Evolutionary conservation across 2,329 filamentous ascomycete species (phyloP).

Genomic region (Colletotrichum sp.): DNA sequence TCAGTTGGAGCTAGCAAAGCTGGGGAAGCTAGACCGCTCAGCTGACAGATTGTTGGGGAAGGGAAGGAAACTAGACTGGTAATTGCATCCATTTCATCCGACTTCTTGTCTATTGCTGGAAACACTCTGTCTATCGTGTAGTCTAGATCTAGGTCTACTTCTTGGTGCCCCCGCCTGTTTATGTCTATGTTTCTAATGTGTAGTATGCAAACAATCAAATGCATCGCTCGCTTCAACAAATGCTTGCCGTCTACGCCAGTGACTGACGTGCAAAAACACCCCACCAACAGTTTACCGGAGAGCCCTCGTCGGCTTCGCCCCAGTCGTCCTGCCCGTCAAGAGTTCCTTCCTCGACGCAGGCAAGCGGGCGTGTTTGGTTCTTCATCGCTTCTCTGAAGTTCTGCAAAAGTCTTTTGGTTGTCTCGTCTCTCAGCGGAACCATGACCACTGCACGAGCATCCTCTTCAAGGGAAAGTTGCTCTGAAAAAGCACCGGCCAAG

Average conservation of each 20-base stretch:
- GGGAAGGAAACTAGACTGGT: neutral
- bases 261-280: constrained; percentile 54
- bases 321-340: constrained; percentile 77
- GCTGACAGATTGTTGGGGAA: neutral
- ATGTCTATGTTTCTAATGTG: neutral
- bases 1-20: neutral
- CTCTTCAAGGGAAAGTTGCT: constrained; percentile 64
- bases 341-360: constrained; percentile 64
- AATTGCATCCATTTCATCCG: neutral
- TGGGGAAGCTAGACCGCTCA: neutral
- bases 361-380: constrained; percentile 48
- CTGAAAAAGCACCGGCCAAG: constrained; percentile 71
- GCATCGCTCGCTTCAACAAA: neutral
- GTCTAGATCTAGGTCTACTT: neutral
- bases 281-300: constrained; percentile 70
- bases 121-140: neutral
- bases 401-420: constrained; percentile 64
- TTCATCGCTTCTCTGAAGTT: constrained; percentile 69
- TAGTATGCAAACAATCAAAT: neutral
- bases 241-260: neutral
- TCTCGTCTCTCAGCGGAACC: constrained; percentile 78
- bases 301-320: constrained; percentile 57
- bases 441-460: constrained; percentile 77
- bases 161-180: neutral
- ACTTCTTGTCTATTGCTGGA: neutral